A percentile compares a stretch with the other conserved stretches of the same genome.
These are phyloP conservation scores for Colletotrichum scovillei DNA, from an alignment of 2,329 filamentous ascomycete genomes.

Conservation along the genomic window DNA sequence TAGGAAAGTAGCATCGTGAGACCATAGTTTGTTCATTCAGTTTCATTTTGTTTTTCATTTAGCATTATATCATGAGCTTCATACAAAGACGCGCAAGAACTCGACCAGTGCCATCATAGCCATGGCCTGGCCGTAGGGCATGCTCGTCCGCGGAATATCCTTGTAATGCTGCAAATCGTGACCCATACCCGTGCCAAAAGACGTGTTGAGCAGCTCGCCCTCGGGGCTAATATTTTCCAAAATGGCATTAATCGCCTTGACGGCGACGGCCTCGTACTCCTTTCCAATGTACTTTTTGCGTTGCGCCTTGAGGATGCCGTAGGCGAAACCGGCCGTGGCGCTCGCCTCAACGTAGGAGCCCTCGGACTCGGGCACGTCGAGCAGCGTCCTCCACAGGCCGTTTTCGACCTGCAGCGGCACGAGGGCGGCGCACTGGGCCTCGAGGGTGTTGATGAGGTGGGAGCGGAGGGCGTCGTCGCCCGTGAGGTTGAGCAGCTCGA, in stretches of 20 bases:
- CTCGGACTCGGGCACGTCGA: conserved; percentile 73
- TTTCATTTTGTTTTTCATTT: conserved; percentile 1
- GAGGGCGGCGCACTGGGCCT: conserved; percentile 76
- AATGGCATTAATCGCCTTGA: conserved; percentile 75
- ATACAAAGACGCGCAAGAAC: conserved; percentile 66
- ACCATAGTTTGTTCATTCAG: neutral
- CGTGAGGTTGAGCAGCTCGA: conserved; percentile 76
- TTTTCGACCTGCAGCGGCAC: conserved; percentile 66
- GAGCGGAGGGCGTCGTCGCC: conserved; percentile 71
- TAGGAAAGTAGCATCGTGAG: neutral
- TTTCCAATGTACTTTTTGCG: conserved; percentile 75
- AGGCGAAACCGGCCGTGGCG: conserved; percentile 84
- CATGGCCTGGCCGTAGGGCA: conserved; percentile 90
- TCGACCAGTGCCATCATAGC: conserved; percentile 85
- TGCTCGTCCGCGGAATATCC: conserved; percentile 79
- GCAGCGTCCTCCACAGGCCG: conserved; percentile 80
- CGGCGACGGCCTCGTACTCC: conserved; percentile 69
- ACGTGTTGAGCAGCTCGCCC: conserved; percentile 79
- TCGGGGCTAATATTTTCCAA: conserved; percentile 72
- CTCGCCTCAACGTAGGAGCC: conserved; percentile 83
- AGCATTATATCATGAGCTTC: conserved; percentile 35
- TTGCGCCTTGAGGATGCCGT: conserved; percentile 80
- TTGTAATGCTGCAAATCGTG: conserved; percentile 80
- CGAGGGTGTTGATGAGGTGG: conserved; percentile 71
- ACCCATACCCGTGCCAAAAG: conserved; percentile 85